Percentiles rank a stretch among this genome's conserved stretches.
Evolutionary conservation across 495 filamentous ascomycete genomes (phyloP).

Genomic region (Hypoxylon crocopeplum): DNA sequence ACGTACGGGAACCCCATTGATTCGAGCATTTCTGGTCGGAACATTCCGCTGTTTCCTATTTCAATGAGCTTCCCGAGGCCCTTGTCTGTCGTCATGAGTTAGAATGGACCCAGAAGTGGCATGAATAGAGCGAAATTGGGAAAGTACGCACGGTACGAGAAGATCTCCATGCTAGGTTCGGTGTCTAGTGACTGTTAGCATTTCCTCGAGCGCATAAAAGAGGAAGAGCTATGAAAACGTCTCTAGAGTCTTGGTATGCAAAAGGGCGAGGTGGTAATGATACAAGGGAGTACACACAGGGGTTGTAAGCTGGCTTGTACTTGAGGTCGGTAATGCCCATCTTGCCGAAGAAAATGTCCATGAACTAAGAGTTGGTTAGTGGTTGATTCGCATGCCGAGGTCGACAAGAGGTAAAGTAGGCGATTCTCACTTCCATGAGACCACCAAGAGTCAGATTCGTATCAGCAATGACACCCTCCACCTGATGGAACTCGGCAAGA

Average conservation of each 20-base stretch:
- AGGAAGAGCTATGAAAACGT: too few relatives aligned
- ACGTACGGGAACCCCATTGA: slow-evolving; percentile 50
- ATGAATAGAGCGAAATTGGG: not conserved
- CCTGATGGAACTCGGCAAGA: slow-evolving; percentile 97
- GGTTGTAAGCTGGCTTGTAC: slow-evolving; percentile 91
- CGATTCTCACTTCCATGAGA: slow-evolving; percentile 67
- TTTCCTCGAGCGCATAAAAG: too few relatives aligned
- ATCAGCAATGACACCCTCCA: slow-evolving; percentile 98
- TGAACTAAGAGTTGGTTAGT: slow-evolving; percentile 60
- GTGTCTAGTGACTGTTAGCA: slow-evolving; percentile 80
- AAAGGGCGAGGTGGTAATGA: too few relatives aligned
- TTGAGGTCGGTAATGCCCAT: slow-evolving; percentile 89
- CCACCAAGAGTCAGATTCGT: slow-evolving; percentile 89
- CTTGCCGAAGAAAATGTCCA: slow-evolving; percentile 94
- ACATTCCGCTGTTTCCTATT: slow-evolving; percentile 98
- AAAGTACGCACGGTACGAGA: slow-evolving; percentile 67
- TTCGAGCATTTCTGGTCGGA: slow-evolving; percentile 94
- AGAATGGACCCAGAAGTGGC: not conserved
- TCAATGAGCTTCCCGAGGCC: slow-evolving; percentile 92
- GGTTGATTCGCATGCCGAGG: not conserved
- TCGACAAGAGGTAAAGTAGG: too few relatives aligned
- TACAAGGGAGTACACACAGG: slow-evolving; percentile 15
- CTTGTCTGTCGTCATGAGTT: slow-evolving; percentile 53
- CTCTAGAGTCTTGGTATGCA: too few relatives aligned
- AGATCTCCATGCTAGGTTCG: slow-evolving; percentile 98